Evolutionary conservation across 2,329 filamentous ascomycete species (phyloP).

Genomic region (Sarocladium kiliense): DNA sequence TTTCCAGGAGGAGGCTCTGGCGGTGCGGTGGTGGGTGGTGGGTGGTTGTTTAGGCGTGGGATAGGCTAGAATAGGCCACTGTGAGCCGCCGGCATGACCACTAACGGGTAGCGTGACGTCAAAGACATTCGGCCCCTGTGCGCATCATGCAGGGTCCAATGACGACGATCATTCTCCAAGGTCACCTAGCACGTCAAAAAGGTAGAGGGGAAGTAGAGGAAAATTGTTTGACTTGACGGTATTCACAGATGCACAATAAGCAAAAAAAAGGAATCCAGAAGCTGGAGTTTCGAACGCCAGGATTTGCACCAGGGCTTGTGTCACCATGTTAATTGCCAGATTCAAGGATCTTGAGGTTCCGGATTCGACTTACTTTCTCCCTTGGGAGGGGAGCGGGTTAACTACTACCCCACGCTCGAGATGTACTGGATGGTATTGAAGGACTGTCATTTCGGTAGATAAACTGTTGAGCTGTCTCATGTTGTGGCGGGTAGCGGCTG

Average conservation of each 20-base stretch:
- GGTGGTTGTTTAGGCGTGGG: not conserved
- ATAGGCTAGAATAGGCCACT: not conserved
- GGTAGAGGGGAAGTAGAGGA: too few relatives aligned
- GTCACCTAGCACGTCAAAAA: too few relatives aligned
- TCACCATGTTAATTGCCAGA: slow-evolving; percentile 4
- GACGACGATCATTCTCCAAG: not conserved
- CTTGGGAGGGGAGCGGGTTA: slow-evolving; percentile 21
- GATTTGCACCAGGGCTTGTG: slow-evolving; percentile 18
- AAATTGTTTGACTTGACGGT: too few relatives aligned
- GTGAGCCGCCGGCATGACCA: not conserved
- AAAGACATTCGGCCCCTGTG: slow-evolving; percentile 6
- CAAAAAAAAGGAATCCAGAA: slow-evolving; percentile 9
- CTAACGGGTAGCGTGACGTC: slow-evolving; percentile 9
- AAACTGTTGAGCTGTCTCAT: slow-evolving; percentile 3
- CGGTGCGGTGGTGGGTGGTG: not conserved
- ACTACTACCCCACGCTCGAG: slow-evolving; percentile 21
- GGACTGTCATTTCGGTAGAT: slow-evolving; percentile 10
- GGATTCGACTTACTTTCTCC: slow-evolving; percentile 18
- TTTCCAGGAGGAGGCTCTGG: not conserved
- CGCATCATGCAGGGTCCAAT: slow-evolving; percentile 4
- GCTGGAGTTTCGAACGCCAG: slow-evolving; percentile 19
- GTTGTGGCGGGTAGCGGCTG: not conserved
- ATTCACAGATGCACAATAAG: not conserved
- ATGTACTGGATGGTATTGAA: slow-evolving; percentile 5
- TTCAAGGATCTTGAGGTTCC: not conserved